Conservation (phyloP, 352 stramenopile species). For the Globisporangium alternatum region DNA sequence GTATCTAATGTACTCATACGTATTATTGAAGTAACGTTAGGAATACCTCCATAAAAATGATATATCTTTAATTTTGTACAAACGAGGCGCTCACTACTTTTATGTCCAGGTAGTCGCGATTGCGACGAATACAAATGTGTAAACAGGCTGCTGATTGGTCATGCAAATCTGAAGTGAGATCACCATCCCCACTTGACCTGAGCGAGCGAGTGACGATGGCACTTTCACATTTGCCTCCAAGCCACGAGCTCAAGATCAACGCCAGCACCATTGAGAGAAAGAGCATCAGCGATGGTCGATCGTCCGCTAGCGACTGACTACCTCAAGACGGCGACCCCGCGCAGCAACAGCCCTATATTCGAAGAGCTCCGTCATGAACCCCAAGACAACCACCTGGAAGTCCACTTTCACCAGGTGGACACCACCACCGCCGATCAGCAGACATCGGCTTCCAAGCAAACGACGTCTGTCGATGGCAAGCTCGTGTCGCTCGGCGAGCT, state of each 20-base stretch:
- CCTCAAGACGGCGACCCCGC: constrained; percentile 7
- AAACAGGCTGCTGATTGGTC: neutral
- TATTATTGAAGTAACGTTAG: too few relatives aligned
- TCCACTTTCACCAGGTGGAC: constrained; percentile 3
- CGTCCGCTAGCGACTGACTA: neutral
- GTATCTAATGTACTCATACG: too few relatives aligned
- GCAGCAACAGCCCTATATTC: neutral
- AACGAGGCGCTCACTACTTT: too few relatives aligned
- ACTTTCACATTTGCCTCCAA: neutral
- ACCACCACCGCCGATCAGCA: neutral
- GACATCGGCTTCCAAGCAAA: constrained; percentile 21
- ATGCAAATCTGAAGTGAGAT: neutral
- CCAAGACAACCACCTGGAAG: constrained; percentile 13
- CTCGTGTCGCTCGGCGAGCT: constrained; percentile 44
- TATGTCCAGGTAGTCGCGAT: neutral
- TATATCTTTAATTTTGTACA: too few relatives aligned
- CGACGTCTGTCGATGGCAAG: constrained; percentile 21
- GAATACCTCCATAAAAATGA: too few relatives aligned
- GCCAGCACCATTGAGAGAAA: neutral
- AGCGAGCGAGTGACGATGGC: neutral
- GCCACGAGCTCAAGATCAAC: neutral
- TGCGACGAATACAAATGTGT: neutral
- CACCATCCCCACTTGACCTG: too few relatives aligned
- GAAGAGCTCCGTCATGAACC: neutral
- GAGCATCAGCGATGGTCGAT: too few relatives aligned